Evolutionary conservation across 1,139 yeast species (phyloP).

Genomic region (Geotrichum histeridarum): DNA sequence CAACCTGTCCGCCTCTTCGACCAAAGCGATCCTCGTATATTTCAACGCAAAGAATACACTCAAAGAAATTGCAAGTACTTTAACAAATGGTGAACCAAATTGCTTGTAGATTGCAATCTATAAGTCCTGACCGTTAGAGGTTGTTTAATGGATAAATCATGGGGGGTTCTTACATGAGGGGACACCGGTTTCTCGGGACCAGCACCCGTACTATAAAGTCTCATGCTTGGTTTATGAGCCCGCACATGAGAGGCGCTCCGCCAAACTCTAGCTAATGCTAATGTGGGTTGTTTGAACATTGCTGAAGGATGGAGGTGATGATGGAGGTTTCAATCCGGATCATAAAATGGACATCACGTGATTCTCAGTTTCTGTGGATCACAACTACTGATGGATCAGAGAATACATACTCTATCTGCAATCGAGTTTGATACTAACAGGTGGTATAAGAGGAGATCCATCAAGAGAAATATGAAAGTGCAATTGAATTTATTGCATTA

Average conservation of each 20-base stretch:
- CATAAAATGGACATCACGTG: no score
- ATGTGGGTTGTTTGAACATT: not conserved
- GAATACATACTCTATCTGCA: no score
- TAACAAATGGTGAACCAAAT: conserved; percentile 16
- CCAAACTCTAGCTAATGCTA: not conserved
- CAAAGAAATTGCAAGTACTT: conserved; percentile 15
- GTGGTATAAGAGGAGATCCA: no score
- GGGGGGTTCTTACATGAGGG: not conserved
- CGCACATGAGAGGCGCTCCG: not conserved
- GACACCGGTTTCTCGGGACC: conserved; percentile 2
- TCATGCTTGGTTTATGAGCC: not conserved
- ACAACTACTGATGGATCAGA: no score
- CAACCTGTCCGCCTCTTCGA: conserved; percentile 11
- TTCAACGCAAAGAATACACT: conserved; percentile 15
- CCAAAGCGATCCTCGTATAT: conserved; percentile 18
- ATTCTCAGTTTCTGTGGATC: no score
- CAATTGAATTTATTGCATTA: no score
- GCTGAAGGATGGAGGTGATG: not conserved
- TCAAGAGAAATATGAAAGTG: no score
- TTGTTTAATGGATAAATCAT: not conserved
- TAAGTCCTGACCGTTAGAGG: not conserved
- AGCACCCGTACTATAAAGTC: not conserved
- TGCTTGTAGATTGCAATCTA: conserved; percentile 18
- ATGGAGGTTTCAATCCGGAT: not conserved
- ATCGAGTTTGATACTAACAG: no score